These are phyloP conservation scores for Coniochaeta prunicola DNA, from an alignment of 2,329 filamentous ascomycete genomes.

Conservation along the genomic window DNA sequence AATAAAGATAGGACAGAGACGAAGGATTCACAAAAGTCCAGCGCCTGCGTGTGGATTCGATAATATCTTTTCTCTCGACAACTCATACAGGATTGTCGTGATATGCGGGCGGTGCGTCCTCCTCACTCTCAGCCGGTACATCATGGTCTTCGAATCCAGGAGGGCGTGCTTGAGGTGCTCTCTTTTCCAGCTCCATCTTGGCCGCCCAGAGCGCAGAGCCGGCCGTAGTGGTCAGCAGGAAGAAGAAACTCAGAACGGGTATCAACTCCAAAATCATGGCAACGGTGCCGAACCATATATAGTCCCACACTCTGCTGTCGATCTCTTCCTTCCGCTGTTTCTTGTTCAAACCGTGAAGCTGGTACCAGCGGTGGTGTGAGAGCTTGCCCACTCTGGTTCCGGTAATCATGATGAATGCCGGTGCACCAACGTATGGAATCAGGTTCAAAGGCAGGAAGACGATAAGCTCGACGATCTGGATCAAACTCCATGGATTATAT, in stretches of 20 bases:
- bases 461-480: constrained; percentile 84
- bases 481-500: constrained; percentile 82
- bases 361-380: constrained; percentile 86
- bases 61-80: not conserved
- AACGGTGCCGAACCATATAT: constrained; percentile 87
- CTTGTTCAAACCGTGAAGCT: constrained; percentile 66
- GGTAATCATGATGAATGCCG: constrained; percentile 80
- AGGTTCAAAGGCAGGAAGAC: constrained; percentile 78
- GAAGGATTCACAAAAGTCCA: not conserved
- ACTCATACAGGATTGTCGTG: constrained; percentile 5
- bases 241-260: constrained; percentile 87
- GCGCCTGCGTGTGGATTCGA: not conserved
- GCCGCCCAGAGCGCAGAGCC: constrained; percentile 84
- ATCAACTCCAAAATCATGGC: constrained; percentile 82
- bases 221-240: constrained; percentile 77
- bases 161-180: constrained; percentile 6
- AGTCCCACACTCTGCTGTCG: constrained; percentile 64
- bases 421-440: constrained; percentile 74
- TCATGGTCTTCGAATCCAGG: constrained; percentile 5
- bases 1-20: not conserved
- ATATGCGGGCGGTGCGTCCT: constrained; percentile 2
- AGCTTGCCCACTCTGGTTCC: constrained; percentile 83
- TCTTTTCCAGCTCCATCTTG: constrained; percentile 58
- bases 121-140: constrained; percentile 14
- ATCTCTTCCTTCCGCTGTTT: constrained; percentile 68